Base-by-base conservation (phyloP, 345 rosid genomes). In the Carallia pectinifolia region DNA sequence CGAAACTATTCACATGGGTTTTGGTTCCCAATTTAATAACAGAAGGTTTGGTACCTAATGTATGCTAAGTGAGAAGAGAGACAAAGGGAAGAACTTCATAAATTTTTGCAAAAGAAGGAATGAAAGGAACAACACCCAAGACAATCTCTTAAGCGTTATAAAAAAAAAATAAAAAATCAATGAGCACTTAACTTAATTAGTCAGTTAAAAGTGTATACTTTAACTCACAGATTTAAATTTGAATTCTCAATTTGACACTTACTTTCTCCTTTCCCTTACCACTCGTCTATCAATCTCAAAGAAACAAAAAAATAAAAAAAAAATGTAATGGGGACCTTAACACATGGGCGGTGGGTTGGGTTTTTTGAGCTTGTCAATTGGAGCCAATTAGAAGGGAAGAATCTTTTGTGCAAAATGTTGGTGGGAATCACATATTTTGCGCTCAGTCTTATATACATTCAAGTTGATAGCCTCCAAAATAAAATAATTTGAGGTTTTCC, bases 261-360 rank as follows among this genome's bases (percentile, higher is more conserved):
- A 23, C 23, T 23, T 23, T 23, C 23, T 23, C 23, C 23, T 23
- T 23, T 23, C 0, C 0, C 23, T 0, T 23, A 23, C 23, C 23
- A 23, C 23, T 23, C 0, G 23, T 23, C 23, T 23, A 23, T 23
- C 23, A 23, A 23, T 23, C 0, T 23, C 23, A 23, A 23, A 23
- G 23, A 23, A 23, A 23, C 23, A 23, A 23, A 23, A 23, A 23
- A 23, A 23, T 23, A 23, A 71, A 60, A 70, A 79, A 81, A 79
- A 84, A 84, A 63, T 75, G 88, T 56, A 74, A 82, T 81, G 85
- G 91, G 88, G 89, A 85, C 97, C 88, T 86, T 65, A 64, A 89
- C 97, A 89, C 91, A 89, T 91, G 95, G 95, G 89, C 63, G 76
- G 79, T 73, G 75, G 72, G 63, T 70, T 23, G 68, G 50, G 47